Percentiles rank a stretch among this genome's conserved stretches.
phyloP scores from a whole-genome alignment of 2,329 filamentous ascomycete genomes.

The Monosporascus sp. region DNA sequence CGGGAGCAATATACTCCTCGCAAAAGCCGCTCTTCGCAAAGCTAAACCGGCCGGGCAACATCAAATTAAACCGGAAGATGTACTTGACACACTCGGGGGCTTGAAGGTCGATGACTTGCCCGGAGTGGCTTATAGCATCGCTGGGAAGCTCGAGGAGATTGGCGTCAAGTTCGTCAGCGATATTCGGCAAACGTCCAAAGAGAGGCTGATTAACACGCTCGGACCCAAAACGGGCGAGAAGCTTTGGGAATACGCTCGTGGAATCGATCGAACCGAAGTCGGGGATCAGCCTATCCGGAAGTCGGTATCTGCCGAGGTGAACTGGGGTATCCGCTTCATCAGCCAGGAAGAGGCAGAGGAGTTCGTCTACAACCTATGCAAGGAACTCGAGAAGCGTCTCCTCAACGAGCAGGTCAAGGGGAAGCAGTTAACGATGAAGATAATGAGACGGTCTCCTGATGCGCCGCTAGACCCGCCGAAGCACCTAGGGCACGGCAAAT shows the following conservation, averaged over 20 bases:
- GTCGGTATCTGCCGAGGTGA: slow-evolving; percentile 94
- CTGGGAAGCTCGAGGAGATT: slow-evolving; percentile 81
- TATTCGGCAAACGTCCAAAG: slow-evolving; percentile 69
- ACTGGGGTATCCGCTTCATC: slow-evolving; percentile 95
- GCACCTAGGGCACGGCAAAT: slow-evolving; percentile 91
- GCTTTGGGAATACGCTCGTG: slow-evolving; percentile 83
- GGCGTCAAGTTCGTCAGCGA: slow-evolving; percentile 80
- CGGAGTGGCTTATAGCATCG: slow-evolving; percentile 87
- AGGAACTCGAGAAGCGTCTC: slow-evolving; percentile 76
- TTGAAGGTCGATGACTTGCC: slow-evolving; percentile 78
- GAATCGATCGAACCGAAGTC: slow-evolving; percentile 80
- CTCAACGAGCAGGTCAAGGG: slow-evolving; percentile 82
- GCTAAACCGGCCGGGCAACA: slow-evolving; percentile 94
- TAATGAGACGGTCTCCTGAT: slow-evolving; percentile 82
- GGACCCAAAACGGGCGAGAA: slow-evolving; percentile 92
- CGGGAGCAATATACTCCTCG: slow-evolving; percentile 82
- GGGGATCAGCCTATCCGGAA: slow-evolving; percentile 83
- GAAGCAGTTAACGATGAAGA: slow-evolving; percentile 84
- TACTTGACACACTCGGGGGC: slow-evolving; percentile 69
- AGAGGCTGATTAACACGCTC: slow-evolving; percentile 65
- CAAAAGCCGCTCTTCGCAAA: slow-evolving; percentile 83
- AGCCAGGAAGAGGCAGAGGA: slow-evolving; percentile 90
- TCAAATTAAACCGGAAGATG: slow-evolving; percentile 76
- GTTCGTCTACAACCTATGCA: slow-evolving; percentile 79
- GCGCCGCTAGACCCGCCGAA: slow-evolving; percentile 89